Conservation (phyloP, 257 asterid genomes). For the Anisodus tanguticus region DNA sequence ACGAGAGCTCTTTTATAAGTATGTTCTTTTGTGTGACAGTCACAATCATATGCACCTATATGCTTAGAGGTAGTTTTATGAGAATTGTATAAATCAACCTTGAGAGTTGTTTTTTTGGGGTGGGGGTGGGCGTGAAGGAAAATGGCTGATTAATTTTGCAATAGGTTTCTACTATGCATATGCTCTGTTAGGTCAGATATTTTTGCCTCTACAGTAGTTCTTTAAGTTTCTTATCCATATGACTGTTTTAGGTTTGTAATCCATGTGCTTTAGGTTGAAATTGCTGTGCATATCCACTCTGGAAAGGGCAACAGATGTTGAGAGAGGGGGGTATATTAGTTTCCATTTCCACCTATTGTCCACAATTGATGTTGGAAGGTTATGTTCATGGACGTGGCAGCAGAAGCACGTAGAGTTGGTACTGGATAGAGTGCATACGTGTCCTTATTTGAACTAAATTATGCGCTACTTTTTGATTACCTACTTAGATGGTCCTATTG, state of each 20-base stretch:
- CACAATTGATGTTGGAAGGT: background rate
- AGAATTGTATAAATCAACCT: background rate
- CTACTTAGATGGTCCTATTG: background rate
- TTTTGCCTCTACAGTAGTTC: slow-evolving; percentile 6
- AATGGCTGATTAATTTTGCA: background rate
- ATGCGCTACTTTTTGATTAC: background rate
- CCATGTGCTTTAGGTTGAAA: background rate
- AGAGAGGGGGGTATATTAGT: background rate
- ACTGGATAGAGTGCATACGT: background rate
- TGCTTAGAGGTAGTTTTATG: background rate
- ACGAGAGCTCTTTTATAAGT: background rate
- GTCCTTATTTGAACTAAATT: slow-evolving; percentile 10
- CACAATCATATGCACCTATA: background rate
- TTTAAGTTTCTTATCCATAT: background rate
- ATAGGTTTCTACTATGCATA: background rate
- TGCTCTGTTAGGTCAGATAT: background rate
- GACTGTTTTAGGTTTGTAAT: slow-evolving; percentile 1
- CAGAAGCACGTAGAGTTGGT: background rate
- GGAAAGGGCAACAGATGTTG: background rate
- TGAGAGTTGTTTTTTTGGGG: background rate
- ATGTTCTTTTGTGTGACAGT: background rate
- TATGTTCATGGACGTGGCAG: background rate
- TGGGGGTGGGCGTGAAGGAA: background rate
- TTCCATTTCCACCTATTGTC: background rate
- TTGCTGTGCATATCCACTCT: background rate